Base-by-base conservation (phyloP, 2,329 filamentous ascomycete species). In the Penicillium sp. region DNA sequence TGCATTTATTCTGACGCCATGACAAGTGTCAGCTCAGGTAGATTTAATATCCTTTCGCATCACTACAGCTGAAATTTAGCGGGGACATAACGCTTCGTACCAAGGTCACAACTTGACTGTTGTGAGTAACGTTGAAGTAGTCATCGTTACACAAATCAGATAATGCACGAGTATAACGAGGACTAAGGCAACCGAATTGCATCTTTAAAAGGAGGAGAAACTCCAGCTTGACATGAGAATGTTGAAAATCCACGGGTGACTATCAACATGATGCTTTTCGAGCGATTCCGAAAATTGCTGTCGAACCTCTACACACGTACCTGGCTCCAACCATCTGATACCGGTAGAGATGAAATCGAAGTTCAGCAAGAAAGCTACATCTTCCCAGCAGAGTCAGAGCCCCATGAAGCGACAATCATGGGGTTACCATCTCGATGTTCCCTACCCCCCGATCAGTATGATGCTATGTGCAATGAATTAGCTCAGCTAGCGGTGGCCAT, bases 401-500 rank as follows among this genome's bases (percentile, higher is more conserved):
- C 27, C 5, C 60, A 63, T 51, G 27, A 46, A 46, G 55, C 53
- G 5, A 59, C 62, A 10, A 51, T 53, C 15, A 41, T 58, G 29
- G 60, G 55, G 5, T 44, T 46, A n/a, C 50, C 59, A 36, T 45
- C 58, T 27, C 46, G 48, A 23, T 25, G 55, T 44, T 53, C 56
- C 45, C 27, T 55, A 23, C 41, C 49, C 8, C 54, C 46, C 13
- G 41, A 55, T 39, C 44, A 55, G 16, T 59, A 44, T 34, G 47
- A 58, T 21, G 43, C 50, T 15, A 38, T 55, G 10, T 64, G 62
- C 33, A 40, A 40, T 3, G 63, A 65, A 25, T 53, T 67, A 19
- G 45, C 53, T 15, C 45, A 60, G 15, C 56, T 67, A 29, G 65
- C 62, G 1, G 54, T 58, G 9, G 38, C 57, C 0, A 65, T 68